Evolutionary conservation across 306 rosid genomes (phyloP), one percentile per base, ranked within the genome.

Genomic region (Trifolium fragiferum): DNA sequence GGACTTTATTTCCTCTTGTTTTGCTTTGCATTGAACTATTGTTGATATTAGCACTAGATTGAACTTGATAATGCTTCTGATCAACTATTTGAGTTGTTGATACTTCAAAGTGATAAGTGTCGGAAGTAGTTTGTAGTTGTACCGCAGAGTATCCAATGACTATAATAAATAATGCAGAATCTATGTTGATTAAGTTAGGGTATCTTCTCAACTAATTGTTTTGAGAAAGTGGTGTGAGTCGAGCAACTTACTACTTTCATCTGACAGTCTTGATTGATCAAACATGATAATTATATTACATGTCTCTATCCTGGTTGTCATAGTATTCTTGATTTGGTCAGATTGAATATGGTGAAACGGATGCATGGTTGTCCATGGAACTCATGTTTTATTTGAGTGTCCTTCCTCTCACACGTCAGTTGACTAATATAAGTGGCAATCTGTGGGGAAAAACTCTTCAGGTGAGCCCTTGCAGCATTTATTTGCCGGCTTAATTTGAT

Each of bases 281-380:
- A 64, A 64, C 59, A 66, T 76, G 58, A 66, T 58, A 72, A 25
- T 69, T 21, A 20, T 25, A 51, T 55, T 43, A 23, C 51, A 41
- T 70, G 60, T 53, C 40, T 75, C 15, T 61, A 14, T 68, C 62
- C 49, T 81, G 68, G 70, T 68, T 80, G 70, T 82, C 60, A 71
- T 76, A 35, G 43, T 61, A 55, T 78, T 68, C 69, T 76, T 76
- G 13, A 61, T 75, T 70, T 74, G 66, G 82, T 70, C 88, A 94
- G 99, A 87, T 94, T 90, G 97, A 88, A 76, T 88, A 76, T 65
- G 96, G 97, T 1, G 99, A 94, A 95, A 88, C 99, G 10, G 97
- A 94, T 88, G 99, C 96, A 46, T 92, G 95, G 99, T 80, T 94
- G 87, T 92, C 99, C 47, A 88, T 94, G 95, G 96, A 92, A 82